Percentiles rank a stretch among this genome's conserved stretches.
phyloP scores from a whole-genome alignment of 1,139 yeast genomes.

The Wickerhamomyces sp. region DNA sequence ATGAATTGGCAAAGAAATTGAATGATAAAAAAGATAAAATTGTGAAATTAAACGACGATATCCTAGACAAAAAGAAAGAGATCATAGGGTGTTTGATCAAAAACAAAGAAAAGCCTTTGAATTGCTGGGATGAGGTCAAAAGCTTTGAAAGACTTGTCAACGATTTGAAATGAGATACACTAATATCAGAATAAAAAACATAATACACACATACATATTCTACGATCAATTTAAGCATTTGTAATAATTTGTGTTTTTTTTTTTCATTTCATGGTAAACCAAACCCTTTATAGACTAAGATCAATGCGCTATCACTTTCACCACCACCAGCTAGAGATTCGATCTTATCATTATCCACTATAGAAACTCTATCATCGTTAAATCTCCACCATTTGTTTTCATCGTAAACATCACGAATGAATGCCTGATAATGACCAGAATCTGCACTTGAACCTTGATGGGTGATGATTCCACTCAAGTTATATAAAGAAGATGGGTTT shows the following conservation, averaged over 20 bases:
- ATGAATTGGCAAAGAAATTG: conserved; percentile 43
- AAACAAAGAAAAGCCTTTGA: conserved; percentile 70
- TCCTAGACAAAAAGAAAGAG: conserved; percentile 44
- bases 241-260: too few species aligned
- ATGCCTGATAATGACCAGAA: conserved; percentile 95
- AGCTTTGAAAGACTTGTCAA: conserved; percentile 49
- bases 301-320: conserved; percentile 92
- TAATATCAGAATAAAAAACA: not conserved
- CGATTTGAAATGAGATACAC: conserved; percentile 19
- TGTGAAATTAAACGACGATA: conserved; percentile 33
- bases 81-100: conserved; percentile 64
- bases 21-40: conserved; percentile 27
- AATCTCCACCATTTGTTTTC: conserved; percentile 90
- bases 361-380: conserved; percentile 87
- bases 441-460: conserved; percentile 97
- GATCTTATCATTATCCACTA: conserved; percentile 71
- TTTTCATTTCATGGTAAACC: conserved; percentile 35
- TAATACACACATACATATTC: not conserved
- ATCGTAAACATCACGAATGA: conserved; percentile 67
- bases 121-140: conserved; percentile 86
- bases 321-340: conserved; percentile 95
- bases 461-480: conserved; percentile 77
- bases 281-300: conserved; percentile 77
- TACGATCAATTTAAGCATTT: not conserved
- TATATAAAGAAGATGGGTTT: conserved; percentile 85